Evolutionary conservation across 306 rosid genomes (phyloP), one percentile per base, ranked within the genome.

Genomic region (Chamaecrista fasciculata): DNA sequence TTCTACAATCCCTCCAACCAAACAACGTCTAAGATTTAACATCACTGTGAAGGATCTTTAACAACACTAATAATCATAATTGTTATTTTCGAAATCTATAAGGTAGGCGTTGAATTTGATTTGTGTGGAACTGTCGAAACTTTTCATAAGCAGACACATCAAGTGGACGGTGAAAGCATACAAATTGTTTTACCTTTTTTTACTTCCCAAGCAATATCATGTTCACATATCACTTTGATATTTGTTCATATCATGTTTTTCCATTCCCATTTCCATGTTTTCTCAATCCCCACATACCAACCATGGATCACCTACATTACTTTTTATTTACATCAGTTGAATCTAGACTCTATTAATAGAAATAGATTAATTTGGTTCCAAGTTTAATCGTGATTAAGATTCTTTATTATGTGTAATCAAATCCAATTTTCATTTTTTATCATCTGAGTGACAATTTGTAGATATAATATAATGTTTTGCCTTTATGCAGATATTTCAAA

Each of bases 81-180:
- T 62, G 26, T n/a, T 33, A 8, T 18, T 16, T 56, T 25, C 59
- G 26, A 59, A 56, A 8, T 24, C 25, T 60, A 15, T 18, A 52
- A 51, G 70, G 70, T 12, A 23, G 15, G 9, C 39, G 20, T 29
- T 55, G 59, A 72, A 3, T 37, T 67, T 62, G 48, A 42, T 11
- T 8, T 42, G 36, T 28, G 57, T 39, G 48, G 57, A 33, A 36
- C 37, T n/a, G 6, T 36, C 8, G 7, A 14, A 3, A 3, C 46
- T 19, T 73, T 62, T 57, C 11, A 4, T 5, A 57, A 50, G 11
- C 57, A 51, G 37, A 79, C 49, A 44, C 47, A n/a, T 60, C 48
- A 21, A 43, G 37, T 21, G 31, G 75, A 44, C 37, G 33, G 57
- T 31, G 74, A 23, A 72, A 66, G 42, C 62, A 37, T 14, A 26